Conservation (phyloP, 495 filamentous ascomycete genomes). For the Recurvomyces mirabilis region DNA sequence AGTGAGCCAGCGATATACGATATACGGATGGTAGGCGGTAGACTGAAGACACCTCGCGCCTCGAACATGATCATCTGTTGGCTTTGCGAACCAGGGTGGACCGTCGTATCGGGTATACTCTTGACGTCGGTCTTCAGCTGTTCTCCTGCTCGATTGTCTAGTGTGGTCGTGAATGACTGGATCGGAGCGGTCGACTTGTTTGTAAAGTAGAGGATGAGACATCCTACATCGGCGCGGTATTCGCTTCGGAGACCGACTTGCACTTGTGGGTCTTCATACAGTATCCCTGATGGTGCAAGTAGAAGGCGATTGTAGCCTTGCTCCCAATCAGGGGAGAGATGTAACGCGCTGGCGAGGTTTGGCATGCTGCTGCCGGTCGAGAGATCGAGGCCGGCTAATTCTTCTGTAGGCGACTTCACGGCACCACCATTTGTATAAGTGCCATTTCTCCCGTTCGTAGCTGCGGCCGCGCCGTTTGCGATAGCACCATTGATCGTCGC, state of each 20-base stretch:
- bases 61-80: slow-evolving; percentile 94
- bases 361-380: slow-evolving; percentile 26
- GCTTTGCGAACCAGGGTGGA: slow-evolving; percentile 63
- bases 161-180: slow-evolving; percentile 82
- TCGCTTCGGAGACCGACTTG: slow-evolving; percentile 88
- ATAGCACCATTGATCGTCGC: slow-evolving; percentile 3
- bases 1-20: slow-evolving; percentile 88
- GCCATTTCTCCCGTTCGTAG: slow-evolving; percentile 37
- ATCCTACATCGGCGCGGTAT: slow-evolving; percentile 87
- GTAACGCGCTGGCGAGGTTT: slow-evolving; percentile 84
- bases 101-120: slow-evolving; percentile 72
- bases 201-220: slow-evolving; percentile 87
- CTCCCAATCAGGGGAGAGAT: slow-evolving; percentile 91
- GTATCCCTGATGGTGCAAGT: slow-evolving; percentile 67
- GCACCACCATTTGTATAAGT: slow-evolving; percentile 35
- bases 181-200: slow-evolving; percentile 81
- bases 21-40: slow-evolving; percentile 83
- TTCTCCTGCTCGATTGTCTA: slow-evolving; percentile 64
- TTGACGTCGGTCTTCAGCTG: slow-evolving; percentile 73
- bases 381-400: slow-evolving; percentile 25
- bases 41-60: slow-evolving; percentile 65
- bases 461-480: slow-evolving; percentile 16
- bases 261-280: slow-evolving; percentile 91
- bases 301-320: slow-evolving; percentile 78
- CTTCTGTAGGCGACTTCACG: slow-evolving; percentile 26